Conservation (phyloP, 2,329 filamentous ascomycete genomes). For the Dactylellina drechsleri region DNA sequence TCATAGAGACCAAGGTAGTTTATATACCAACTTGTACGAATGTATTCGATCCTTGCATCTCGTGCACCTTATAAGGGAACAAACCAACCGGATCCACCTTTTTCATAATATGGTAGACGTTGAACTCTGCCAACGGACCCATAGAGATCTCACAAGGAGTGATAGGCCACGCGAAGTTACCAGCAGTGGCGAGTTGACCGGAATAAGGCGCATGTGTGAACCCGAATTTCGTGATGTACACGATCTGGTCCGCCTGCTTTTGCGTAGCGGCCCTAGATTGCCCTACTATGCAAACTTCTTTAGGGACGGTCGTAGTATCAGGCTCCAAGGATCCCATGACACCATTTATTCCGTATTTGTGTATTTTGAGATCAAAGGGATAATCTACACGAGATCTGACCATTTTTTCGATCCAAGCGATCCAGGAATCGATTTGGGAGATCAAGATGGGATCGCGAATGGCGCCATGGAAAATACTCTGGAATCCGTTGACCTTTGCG, state of each 20-base stretch:
- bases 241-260: slow-evolving; percentile 63
- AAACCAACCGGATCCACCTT: slow-evolving; percentile 58
- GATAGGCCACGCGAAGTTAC: slow-evolving; percentile 66
- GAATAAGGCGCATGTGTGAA: slow-evolving; percentile 66
- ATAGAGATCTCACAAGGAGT: slow-evolving; percentile 61
- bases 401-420: slow-evolving; percentile 60
- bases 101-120: slow-evolving; percentile 66
- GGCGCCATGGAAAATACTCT: slow-evolving; percentile 65
- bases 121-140: slow-evolving; percentile 64
- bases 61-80: slow-evolving; percentile 32
- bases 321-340: slow-evolving; percentile 60
- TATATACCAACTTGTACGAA: slow-evolving; percentile 30
- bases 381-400: slow-evolving; percentile 55
- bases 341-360: slow-evolving; percentile 64
- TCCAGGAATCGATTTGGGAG: slow-evolving; percentile 61
- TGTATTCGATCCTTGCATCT: slow-evolving; percentile 35
- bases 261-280: slow-evolving; percentile 65
- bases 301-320: slow-evolving; percentile 55
- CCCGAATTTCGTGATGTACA: slow-evolving; percentile 62
- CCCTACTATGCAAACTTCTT: slow-evolving; percentile 65
- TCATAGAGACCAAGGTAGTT: neutral
- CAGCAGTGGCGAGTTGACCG: slow-evolving; percentile 67
- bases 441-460: slow-evolving; percentile 66
- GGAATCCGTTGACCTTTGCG: slow-evolving; percentile 63
- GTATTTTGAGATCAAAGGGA: slow-evolving; percentile 63